A percentile compares a stretch with the other conserved stretches of the same genome.
phyloP scores from a whole-genome alignment of 768 basidiomycete species.

The Termitomyces sp. region DNA sequence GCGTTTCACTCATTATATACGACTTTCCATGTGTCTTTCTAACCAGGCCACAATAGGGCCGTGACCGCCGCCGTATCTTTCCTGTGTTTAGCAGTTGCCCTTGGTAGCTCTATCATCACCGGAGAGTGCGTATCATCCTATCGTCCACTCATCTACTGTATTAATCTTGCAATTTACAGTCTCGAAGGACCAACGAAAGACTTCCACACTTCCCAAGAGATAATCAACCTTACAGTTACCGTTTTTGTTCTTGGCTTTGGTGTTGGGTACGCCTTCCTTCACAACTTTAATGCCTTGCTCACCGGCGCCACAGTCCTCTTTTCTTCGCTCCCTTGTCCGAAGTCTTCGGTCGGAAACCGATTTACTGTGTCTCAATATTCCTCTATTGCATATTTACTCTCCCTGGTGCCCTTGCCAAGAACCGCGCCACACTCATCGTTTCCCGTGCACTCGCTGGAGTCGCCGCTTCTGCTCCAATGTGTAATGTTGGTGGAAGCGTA shows the following conservation, averaged over 20 bases:
- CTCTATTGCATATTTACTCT: slow-evolving; percentile 42
- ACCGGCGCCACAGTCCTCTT: slow-evolving; percentile 26
- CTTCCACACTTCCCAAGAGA: slow-evolving; percentile 26
- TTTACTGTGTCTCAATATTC: slow-evolving; percentile 32
- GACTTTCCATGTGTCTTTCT: not conserved
- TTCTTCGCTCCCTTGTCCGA: slow-evolving; percentile 34
- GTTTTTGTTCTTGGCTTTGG: slow-evolving; percentile 39
- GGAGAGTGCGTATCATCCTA: slow-evolving; percentile 27
- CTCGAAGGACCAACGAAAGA: slow-evolving; percentile 26
- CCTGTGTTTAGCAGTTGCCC: slow-evolving; percentile 30
- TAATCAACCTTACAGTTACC: slow-evolving; percentile 35
- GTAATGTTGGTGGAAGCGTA: slow-evolving; percentile 39
- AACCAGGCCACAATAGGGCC: not conserved
- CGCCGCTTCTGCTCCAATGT: slow-evolving; percentile 15
- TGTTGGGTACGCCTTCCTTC: slow-evolving; percentile 22
- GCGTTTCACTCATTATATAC: not conserved
- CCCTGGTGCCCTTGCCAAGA: slow-evolving; percentile 36
- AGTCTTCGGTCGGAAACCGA: slow-evolving; percentile 29
- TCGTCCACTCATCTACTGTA: not conserved
- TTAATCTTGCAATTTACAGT: slow-evolving; percentile 11
- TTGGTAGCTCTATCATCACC: slow-evolving; percentile 34
- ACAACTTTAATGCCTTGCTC: slow-evolving; percentile 1
- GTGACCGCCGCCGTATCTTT: slow-evolving; percentile 13
- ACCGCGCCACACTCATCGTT: slow-evolving; percentile 30
- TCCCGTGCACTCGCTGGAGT: slow-evolving; percentile 13